Evolutionary conservation across 1,139 yeast species (phyloP).

Genomic region (Debaryomyces sp.): DNA sequence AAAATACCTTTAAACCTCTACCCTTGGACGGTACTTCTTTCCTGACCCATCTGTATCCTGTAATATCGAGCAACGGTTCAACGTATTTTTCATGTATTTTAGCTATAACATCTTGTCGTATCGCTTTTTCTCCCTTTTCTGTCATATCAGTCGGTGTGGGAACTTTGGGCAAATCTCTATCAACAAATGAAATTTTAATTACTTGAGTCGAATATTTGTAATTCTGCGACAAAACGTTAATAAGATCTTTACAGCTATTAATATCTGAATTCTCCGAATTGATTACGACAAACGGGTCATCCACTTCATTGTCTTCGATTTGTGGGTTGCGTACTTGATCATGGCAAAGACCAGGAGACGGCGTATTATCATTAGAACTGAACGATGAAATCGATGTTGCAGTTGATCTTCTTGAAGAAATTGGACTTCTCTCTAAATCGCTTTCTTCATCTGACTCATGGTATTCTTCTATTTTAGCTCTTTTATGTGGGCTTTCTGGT

Average conservation of each 20-base stretch:
- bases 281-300: not conserved
- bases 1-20: conserved; percentile 20
- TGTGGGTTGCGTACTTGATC: not conserved
- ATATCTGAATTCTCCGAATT: conserved; percentile 1
- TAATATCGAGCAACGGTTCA: conserved; percentile 18
- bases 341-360: not conserved
- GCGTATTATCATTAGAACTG: conserved; percentile 6
- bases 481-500: not conserved
- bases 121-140: conserved; percentile 3
- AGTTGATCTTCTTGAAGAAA: conserved; percentile 10
- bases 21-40: conserved; percentile 22
- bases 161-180: conserved; percentile 9
- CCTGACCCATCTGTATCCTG: conserved; percentile 23
- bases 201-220: conserved; percentile 4
- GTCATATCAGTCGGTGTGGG: conserved; percentile 1
- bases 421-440: conserved; percentile 2
- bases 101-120: conserved; percentile 13
- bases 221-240: conserved; percentile 8
- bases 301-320: not conserved
- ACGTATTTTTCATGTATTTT: conserved; percentile 19
- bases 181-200: conserved; percentile 9
- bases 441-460: conserved; percentile 2
- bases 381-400: conserved; percentile 9
- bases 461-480: conserved; percentile 2
- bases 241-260: conserved; percentile 1